These are phyloP conservation scores for Solanum tarijense DNA, from an alignment of 257 asterid genomes.

Conservation along the genomic window DNA sequence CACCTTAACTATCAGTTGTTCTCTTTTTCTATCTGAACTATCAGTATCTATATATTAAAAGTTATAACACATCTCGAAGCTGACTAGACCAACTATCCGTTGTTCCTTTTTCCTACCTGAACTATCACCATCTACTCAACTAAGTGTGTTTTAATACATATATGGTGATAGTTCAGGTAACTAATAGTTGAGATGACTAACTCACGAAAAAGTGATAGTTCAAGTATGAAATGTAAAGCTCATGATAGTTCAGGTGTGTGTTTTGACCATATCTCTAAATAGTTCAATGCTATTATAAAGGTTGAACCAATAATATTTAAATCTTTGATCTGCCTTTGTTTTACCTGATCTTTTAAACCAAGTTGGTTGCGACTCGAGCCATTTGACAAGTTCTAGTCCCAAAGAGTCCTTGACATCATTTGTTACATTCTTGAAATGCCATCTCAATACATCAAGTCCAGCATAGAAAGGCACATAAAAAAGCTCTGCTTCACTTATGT, in stretches of 20 bases:
- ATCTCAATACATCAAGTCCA: conserved; percentile 61
- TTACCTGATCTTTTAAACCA: conserved; percentile 43
- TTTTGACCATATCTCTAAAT: not conserved
- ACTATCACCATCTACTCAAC: not conserved
- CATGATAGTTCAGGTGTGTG: not conserved
- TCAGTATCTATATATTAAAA: not conserved
- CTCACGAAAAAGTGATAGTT: not conserved
- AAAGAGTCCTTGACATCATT: conserved; percentile 42
- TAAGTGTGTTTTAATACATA: not conserved
- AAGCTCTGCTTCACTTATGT: conserved; percentile 30
- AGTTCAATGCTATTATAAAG: not conserved
- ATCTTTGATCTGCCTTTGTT: not conserved
- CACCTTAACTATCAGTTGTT: not conserved
- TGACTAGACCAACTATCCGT: not conserved
- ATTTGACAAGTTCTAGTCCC: conserved; percentile 25
- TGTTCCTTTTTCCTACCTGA: not conserved
- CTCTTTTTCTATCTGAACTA: not conserved
- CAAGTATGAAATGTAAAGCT: not conserved
- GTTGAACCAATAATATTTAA: not conserved
- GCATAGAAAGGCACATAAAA: conserved; percentile 65
- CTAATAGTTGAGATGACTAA: not conserved
- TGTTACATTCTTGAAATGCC: conserved; percentile 62
- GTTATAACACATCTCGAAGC: not conserved
- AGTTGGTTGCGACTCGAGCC: conserved; percentile 42
- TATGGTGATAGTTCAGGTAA: not conserved